A percentile compares a stretch with the other conserved stretches of the same genome.
phyloP scores from a whole-genome alignment of 2,329 filamentous ascomycete species.

The Epichloe festucae region DNA sequence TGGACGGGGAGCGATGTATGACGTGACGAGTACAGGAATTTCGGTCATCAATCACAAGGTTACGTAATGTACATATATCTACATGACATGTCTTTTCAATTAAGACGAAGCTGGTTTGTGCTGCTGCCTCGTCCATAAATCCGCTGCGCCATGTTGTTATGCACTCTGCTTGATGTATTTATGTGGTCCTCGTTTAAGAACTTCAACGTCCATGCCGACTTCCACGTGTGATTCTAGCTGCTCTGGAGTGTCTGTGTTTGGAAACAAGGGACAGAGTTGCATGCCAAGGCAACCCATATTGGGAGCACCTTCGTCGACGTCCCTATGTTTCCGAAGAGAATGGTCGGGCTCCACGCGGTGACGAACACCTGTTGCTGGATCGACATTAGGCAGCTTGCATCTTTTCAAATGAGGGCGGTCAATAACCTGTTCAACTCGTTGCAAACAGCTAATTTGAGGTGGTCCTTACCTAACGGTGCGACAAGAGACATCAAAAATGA shows the following conservation, averaged over 20 bases:
- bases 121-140: background rate
- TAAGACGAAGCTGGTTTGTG: background rate
- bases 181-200: conserved; percentile 34
- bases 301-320: conserved; percentile 47
- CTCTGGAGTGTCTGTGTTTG: conserved; percentile 14
- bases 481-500: conserved; percentile 43
- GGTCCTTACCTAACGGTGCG: conserved; percentile 44
- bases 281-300: conserved; percentile 48
- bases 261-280: conserved; percentile 48
- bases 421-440: background rate
- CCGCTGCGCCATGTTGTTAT: background rate
- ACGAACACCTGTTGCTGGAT: conserved; percentile 45
- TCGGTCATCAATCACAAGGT: background rate
- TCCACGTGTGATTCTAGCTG: conserved; percentile 32
- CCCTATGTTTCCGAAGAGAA: conserved; percentile 43
- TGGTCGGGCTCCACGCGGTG: conserved; percentile 43
- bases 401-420: conserved; percentile 15
- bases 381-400: conserved; percentile 60
- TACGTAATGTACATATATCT: background rate
- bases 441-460: background rate
- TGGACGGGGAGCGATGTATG: conserved; percentile 1
- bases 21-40: conserved; percentile 6
- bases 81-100: background rate
- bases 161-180: conserved; percentile 19
- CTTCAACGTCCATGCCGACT: conserved; percentile 42